These are phyloP conservation scores for Lachnellula suecica DNA, from an alignment of 2,329 filamentous ascomycete species.

Conservation along the genomic window DNA sequence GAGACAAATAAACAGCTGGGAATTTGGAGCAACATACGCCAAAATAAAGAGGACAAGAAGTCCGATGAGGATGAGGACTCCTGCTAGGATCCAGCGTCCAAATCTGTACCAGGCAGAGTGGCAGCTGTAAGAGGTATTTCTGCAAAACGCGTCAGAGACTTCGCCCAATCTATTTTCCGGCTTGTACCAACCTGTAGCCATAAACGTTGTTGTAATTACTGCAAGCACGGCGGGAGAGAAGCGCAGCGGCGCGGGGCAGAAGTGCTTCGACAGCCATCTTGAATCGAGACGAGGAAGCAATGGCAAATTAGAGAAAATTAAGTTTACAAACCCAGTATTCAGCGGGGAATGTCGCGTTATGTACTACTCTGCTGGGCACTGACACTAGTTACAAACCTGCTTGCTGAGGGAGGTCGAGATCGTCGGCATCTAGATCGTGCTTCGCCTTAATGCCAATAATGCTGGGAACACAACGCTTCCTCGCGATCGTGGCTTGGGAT, in stretches of 20 bases:
- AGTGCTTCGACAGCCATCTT: neutral
- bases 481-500: too few relatives aligned
- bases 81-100: slow-evolving; percentile 24
- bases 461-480: too few relatives aligned
- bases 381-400: neutral
- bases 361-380: neutral
- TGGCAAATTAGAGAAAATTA: neutral
- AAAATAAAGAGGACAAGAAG: slow-evolving; percentile 14
- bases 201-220: neutral
- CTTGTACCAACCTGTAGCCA: neutral
- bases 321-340: neutral
- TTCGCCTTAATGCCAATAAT: neutral
- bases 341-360: neutral
- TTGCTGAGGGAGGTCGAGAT: neutral
- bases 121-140: slow-evolving; percentile 1
- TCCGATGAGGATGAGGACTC: slow-evolving; percentile 18
- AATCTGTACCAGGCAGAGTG: slow-evolving; percentile 17
- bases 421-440: neutral
- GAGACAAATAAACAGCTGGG: neutral
- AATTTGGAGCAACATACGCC: slow-evolving; percentile 12
- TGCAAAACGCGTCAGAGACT: neutral
- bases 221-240: neutral
- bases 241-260: neutral
- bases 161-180: neutral
- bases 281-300: neutral